Percentiles rank a stretch among this genome's conserved stretches.
These are phyloP conservation scores for Jaenimonas drosophilae DNA, from an alignment of 208 protist species.

Conservation along the genomic window DNA sequence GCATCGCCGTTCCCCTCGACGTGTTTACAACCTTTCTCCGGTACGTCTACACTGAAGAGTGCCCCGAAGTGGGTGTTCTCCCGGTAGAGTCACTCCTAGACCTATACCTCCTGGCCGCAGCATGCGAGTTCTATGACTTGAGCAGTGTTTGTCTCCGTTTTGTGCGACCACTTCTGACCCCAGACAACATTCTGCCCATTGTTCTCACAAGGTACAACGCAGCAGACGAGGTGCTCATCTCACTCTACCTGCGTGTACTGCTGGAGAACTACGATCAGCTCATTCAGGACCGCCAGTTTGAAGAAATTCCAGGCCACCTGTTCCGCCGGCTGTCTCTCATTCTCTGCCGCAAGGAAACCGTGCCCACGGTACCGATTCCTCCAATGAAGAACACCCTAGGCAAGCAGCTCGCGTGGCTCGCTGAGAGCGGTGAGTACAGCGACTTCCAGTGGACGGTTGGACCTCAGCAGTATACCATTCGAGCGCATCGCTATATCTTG, in stretches of 20 bases:
- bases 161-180: conserved; percentile 59
- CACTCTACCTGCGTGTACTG: conserved; percentile 73
- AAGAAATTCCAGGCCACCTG: conserved; percentile 85
- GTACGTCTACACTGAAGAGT: conserved; percentile 85
- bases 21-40: conserved; percentile 80
- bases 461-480: conserved; percentile 52
- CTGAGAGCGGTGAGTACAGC: conserved; percentile 79
- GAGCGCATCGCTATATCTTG: conserved; percentile 75
- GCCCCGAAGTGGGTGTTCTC: conserved; percentile 60
- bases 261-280: conserved; percentile 79
- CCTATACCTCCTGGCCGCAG: conserved; percentile 65
- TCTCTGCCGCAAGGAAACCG: conserved; percentile 44
- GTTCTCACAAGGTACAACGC: conserved; percentile 80
- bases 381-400: conserved; percentile 60
- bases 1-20: conserved; percentile 60
- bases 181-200: conserved; percentile 80
- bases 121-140: conserved; percentile 81
- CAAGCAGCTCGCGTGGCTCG: conserved; percentile 70
- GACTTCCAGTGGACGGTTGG: conserved; percentile 74
- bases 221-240: conserved; percentile 72
- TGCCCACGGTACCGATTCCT: conserved; percentile 56
- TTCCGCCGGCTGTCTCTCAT: conserved; percentile 84
- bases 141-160: conserved; percentile 54
- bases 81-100: conserved; percentile 71
- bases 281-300: conserved; percentile 80